These are phyloP conservation scores for Mucor lusitanicus DNA, from an alignment of 371 early-diverging fungal species.

Conservation along the genomic window DNA sequence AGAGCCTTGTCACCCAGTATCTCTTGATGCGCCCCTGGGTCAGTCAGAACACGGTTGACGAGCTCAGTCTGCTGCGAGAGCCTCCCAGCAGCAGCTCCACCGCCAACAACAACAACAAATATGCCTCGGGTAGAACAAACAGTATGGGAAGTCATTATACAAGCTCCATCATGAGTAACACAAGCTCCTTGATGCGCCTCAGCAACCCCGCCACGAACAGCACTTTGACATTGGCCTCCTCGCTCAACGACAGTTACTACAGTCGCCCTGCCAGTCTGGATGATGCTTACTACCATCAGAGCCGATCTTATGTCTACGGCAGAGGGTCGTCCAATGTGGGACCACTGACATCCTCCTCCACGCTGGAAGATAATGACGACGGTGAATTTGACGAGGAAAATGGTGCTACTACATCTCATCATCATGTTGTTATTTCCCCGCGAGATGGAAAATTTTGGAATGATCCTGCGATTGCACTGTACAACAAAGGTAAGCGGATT, in stretches of 20 bases:
- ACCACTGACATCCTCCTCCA: constrained; percentile 19
- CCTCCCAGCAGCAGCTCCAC: constrained; percentile 32
- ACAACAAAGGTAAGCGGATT: constrained; percentile 4
- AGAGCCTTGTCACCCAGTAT: constrained; percentile 67
- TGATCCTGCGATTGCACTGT: not conserved
- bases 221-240: constrained; percentile 19
- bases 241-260: constrained; percentile 4
- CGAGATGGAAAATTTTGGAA: constrained; percentile 9
- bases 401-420: not conserved
- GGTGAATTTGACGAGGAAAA: constrained; percentile 1
- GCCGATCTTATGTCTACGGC: constrained; percentile 12
- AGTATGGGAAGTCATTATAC: constrained; percentile 40
- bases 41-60: constrained; percentile 75
- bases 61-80: constrained; percentile 68
- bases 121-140: constrained; percentile 36
- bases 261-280: constrained; percentile 46
- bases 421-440: constrained; percentile 1
- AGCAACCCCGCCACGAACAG: constrained; percentile 26
- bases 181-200: constrained; percentile 35
- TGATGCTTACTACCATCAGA: constrained; percentile 14
- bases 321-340: constrained; percentile 9
- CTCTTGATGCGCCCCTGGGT: constrained; percentile 62
- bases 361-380: constrained; percentile 19
- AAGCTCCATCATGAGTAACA: constrained; percentile 31
- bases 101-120: not conserved